These are phyloP conservation scores for Neopestalotiopsis clavispora DNA, from an alignment of 2,329 filamentous ascomycete genomes.

Conservation along the genomic window DNA sequence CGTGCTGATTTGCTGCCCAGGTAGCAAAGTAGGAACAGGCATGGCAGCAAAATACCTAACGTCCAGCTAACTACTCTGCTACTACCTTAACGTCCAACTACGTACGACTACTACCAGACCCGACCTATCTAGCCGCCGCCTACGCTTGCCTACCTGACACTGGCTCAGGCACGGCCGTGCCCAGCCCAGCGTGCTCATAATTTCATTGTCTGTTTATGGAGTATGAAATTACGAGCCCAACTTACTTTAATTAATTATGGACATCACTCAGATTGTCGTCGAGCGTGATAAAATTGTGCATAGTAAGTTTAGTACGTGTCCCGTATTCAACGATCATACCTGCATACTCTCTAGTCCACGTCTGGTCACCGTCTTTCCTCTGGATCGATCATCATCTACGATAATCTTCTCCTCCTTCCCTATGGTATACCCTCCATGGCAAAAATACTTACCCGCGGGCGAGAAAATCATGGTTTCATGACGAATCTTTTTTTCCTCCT, in stretches of 20 bases:
- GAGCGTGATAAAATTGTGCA: background rate
- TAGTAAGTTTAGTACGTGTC: background rate
- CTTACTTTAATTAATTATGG: slow-evolving; percentile 3
- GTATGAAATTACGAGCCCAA: slow-evolving; percentile 1
- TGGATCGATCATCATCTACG: background rate
- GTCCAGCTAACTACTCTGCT: background rate
- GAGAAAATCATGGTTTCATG: background rate
- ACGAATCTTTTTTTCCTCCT: background rate
- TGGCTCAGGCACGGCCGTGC: too few relatives aligned
- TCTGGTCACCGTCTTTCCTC: background rate
- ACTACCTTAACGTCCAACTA: background rate
- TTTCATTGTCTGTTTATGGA: background rate
- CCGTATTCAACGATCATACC: background rate
- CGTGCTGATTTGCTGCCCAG: slow-evolving; percentile 8
- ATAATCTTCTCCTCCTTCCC: too few relatives aligned
- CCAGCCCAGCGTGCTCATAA: background rate
- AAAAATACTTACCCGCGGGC: background rate
- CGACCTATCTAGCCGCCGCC: too few relatives aligned
- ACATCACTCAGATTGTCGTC: background rate
- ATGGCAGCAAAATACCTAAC: background rate
- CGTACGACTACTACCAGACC: too few relatives aligned
- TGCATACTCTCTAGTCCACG: background rate
- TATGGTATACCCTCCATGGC: background rate
- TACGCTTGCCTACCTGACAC: too few relatives aligned
- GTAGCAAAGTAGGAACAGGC: background rate